Base-by-base conservation (phyloP, 2,329 filamentous ascomycete genomes). In the Fusarium oligoseptatum region DNA sequence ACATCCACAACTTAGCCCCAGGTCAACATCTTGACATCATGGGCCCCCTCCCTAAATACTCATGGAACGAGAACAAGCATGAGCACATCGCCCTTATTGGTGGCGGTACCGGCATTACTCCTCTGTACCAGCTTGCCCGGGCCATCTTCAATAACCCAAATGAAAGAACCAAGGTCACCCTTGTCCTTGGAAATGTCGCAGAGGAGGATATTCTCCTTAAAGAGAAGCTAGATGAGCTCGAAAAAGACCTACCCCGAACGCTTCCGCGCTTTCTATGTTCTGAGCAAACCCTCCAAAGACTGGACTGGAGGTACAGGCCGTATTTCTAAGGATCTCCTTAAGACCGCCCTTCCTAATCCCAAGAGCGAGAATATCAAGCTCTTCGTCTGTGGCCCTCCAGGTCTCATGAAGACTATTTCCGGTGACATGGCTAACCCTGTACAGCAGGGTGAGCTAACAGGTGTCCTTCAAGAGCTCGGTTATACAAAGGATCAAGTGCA, bases 81-180 rank as follows among this genome's bases (percentile, higher is more conserved):
- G 87, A 94, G 71, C 95, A 98, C 87, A 91, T 97, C 79, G 92
- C 91, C 43, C 88, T 96, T 76, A 90, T 99, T 73, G 95, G 96
- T n/a, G 97, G 97, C 79, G 97, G 97, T 76, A 98, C 97, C 9
- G 97, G 97, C 72, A 97, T 99, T 84, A 97, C 96, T 12, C 97
- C 97, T 77, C 98, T 98, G 96, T 98, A 94, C 89, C 97, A 99
- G 88, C 92, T 98, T 52, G 88, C 91, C 75, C 94, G 94, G 73
- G 90, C 92, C 81, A 98, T 99, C 86, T 97, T 98, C 92, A 94
- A 93, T 85, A 97, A 98, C 90, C 95, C 96, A 70, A 91, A 94
- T 50, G 97, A 99, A 87, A 95, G 97, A 91, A 98, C 97, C 79
- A 97, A 98, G 88, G 95, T 99, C 48, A 98, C 96, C 7, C 91